Conservation (phyloP, 2,329 filamentous ascomycete species). For the Colletotrichum sansevieriae region DNA sequence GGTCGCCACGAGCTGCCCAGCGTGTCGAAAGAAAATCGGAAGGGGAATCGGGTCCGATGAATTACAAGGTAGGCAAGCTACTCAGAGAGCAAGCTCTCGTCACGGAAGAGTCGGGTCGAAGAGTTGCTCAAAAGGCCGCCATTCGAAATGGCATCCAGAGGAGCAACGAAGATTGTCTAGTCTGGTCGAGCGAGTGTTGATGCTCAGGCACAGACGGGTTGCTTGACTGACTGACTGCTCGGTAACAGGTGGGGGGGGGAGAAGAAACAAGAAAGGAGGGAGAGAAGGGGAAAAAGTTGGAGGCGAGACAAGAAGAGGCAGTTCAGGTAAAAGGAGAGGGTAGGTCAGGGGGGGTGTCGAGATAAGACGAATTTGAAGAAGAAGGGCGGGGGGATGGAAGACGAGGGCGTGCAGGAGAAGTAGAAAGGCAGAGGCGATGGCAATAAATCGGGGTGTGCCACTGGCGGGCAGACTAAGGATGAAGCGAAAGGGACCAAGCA, state of each 20-base stretch:
- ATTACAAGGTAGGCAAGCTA: constrained; percentile 16
- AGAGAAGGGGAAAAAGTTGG: constrained; percentile 27
- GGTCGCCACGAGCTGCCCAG: constrained; percentile 29
- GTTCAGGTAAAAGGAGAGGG: constrained; percentile 37
- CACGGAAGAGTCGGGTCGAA: constrained; percentile 29
- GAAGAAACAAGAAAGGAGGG: constrained; percentile 37
- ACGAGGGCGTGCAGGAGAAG: constrained; percentile 3
- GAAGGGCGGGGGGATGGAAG: background rate
- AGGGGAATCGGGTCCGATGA: background rate
- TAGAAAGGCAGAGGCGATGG: constrained; percentile 13
- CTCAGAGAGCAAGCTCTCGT: constrained; percentile 39
- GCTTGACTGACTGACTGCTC: constrained; percentile 38
- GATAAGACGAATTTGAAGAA: constrained; percentile 15
- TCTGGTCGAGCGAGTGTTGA: constrained; percentile 33
- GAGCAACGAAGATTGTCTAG: constrained; percentile 31
- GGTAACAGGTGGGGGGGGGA: constrained; percentile 40
- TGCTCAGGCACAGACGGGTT: constrained; percentile 38
- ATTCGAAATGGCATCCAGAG: constrained; percentile 31
- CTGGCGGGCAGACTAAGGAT: constrained; percentile 30
- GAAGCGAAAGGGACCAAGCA: constrained; percentile 38
- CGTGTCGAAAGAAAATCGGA: constrained; percentile 25
- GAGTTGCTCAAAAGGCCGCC: constrained; percentile 35
- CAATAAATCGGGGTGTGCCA: constrained; percentile 30
- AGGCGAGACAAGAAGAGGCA: constrained; percentile 41
- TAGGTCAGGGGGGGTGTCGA: constrained; percentile 20